Percentiles rank a stretch among this genome's conserved stretches.
phyloP scores from a whole-genome alignment of 2,329 filamentous ascomycete species.

The Aspergillus sp. region DNA sequence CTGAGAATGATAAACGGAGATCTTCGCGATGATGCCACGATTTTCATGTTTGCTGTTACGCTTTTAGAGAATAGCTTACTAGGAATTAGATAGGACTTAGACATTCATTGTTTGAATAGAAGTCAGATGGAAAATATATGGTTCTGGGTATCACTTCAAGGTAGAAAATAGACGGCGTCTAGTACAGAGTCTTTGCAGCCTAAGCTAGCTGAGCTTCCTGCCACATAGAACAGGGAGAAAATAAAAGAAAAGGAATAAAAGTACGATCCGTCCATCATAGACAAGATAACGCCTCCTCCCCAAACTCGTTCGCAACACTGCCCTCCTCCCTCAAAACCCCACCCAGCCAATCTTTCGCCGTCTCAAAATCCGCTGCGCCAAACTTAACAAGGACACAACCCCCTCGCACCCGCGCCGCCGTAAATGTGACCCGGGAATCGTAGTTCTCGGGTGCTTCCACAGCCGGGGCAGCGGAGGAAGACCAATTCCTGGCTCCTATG shows the following conservation, averaged over 20 bases:
- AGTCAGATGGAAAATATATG: not conserved
- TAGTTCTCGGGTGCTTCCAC: conserved; percentile 40
- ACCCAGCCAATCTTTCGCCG: conserved; percentile 75
- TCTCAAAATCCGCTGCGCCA: conserved; percentile 77
- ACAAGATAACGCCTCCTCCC: conserved; percentile 78
- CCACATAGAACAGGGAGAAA: not conserved
- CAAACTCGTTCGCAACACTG: conserved; percentile 69
- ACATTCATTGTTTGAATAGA: not conserved
- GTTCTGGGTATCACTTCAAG: conserved; percentile 7
- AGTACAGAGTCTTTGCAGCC: not conserved
- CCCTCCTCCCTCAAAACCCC: conserved; percentile 73
- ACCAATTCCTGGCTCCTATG: conserved; percentile 78
- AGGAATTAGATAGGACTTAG: not conserved
- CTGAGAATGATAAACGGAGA: not conserved
- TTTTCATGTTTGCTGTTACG: not conserved
- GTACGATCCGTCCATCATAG: conserved; percentile 39
- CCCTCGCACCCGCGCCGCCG: conserved; percentile 69
- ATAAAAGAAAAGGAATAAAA: not conserved
- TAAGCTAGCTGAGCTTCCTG: not conserved
- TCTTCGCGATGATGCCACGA: not conserved
- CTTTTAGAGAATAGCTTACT: not conserved
- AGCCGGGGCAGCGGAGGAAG: conserved; percentile 27
- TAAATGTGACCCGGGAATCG: conserved; percentile 67
- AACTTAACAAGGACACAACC: conserved; percentile 92
- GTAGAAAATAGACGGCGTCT: not conserved